These are phyloP conservation scores for Physocladia obscura DNA, from an alignment of 192 early-diverging fungal species.

Conservation along the genomic window DNA sequence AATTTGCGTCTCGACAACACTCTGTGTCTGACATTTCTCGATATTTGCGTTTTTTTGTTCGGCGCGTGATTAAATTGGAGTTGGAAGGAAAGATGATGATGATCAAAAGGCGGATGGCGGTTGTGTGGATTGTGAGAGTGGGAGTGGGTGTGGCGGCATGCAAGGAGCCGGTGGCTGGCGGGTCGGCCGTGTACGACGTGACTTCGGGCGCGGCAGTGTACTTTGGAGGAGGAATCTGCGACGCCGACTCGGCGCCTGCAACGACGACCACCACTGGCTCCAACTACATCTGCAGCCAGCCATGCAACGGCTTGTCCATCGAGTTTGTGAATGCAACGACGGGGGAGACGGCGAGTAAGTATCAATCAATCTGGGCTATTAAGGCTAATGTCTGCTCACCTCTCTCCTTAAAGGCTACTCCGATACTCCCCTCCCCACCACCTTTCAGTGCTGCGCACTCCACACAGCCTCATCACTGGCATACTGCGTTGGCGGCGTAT, in stretches of 20 bases:
- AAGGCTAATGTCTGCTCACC: not conserved
- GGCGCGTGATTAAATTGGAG: too few relatives aligned
- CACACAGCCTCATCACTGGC: not conserved
- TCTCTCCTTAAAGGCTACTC: not conserved
- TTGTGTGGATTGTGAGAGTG: too few relatives aligned
- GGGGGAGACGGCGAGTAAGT: too few relatives aligned
- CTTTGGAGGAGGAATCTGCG: constrained; percentile 16
- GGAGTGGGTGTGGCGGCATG: not conserved
- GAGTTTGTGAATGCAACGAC: constrained; percentile 3
- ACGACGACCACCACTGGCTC: not conserved
- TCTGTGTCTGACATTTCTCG: too few relatives aligned
- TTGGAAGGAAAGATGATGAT: too few relatives aligned
- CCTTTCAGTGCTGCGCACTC: constrained; percentile 22
- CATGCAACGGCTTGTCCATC: constrained; percentile 2
- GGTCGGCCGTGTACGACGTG: constrained; percentile 7
- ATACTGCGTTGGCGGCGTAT: constrained; percentile 14
- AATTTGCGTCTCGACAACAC: too few relatives aligned
- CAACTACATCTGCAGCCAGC: constrained; percentile 22
- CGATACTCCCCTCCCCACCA: not conserved
- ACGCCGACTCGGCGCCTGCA: not conserved
- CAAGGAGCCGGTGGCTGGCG: constrained; percentile 11
- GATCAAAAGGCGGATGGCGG: too few relatives aligned
- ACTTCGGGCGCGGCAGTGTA: not conserved
- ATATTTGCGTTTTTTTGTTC: too few relatives aligned
- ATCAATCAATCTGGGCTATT: too few relatives aligned